Base-by-base conservation (phyloP, 2,329 filamentous ascomycete genomes). In the Talaromyces pinophilus region DNA sequence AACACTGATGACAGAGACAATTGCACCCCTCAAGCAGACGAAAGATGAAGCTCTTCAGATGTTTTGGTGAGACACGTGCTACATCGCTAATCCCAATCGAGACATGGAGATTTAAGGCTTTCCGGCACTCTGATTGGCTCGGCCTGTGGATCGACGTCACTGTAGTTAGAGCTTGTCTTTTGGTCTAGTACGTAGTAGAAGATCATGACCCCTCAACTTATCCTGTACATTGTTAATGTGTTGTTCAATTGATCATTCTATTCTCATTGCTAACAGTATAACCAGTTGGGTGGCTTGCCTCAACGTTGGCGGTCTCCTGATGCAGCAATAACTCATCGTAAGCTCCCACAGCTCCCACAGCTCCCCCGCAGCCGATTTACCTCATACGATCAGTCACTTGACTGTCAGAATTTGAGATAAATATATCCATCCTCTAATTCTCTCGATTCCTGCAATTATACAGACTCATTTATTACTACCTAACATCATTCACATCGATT, bases 301-400 rank as follows among this genome's bases (percentile, higher is more conserved):
- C 19, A 19, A 44, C 46, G n/a, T 19, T 38, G 60, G 44, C 28
- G 2, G 19, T 52, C 30, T 40, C 48, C 46, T 35, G 60, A 62
- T 42, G 33, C 30, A 38, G n/a, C 30, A 52, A 15, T 52, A 52
- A 11, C 19, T 38, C 35, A 46, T 38, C 35, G 28, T 25, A 35
- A 62, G 44, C 59, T 62, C 25, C 59, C 19, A 17, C 25, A 62
- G 44, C 59, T 62, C 25, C 59, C 19, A 17, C 25, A 50, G 59
- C 60, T 42, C 48, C 46, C 44, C 59, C 59, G 44, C 60, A 62
- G 44, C 46, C 46, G 15, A 35, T 38, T 38, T 40, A 17, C 54
- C 54, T 57, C 54, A 57, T 57, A 57, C 54, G 54, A 57, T 25
- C 54, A 57, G 54, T 57, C 33, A 57, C 54, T 57, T 57, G 54